These are phyloP conservation scores for Mortierella sp. DNA, from an alignment of 371 early-diverging fungal genomes.

Conservation along the genomic window DNA sequence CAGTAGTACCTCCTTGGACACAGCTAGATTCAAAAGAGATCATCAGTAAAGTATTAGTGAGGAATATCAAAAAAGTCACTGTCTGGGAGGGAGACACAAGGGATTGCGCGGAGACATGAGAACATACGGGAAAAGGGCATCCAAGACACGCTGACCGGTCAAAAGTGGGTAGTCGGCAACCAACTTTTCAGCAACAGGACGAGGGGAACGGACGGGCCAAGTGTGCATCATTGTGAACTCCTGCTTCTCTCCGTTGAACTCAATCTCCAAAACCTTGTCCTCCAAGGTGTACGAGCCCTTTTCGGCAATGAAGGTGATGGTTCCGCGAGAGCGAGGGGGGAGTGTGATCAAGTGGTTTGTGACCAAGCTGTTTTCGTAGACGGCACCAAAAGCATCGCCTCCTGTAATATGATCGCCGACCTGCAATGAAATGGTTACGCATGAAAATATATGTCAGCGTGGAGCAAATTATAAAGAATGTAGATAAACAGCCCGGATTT, in stretches of 20 bases:
- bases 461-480: too few relatives aligned
- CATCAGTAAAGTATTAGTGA: background rate
- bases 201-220: conserved; percentile 99
- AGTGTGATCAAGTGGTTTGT: conserved; percentile 95
- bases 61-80: too few relatives aligned
- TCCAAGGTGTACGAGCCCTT: conserved; percentile 96
- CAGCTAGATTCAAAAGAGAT: conserved; percentile 63
- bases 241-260: conserved; percentile 92
- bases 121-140: conserved; percentile 97
- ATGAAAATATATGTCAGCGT: too few relatives aligned
- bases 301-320: conserved; percentile 96
- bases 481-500: background rate
- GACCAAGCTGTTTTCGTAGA: conserved; percentile 98
- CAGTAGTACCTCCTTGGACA: conserved; percentile 99
- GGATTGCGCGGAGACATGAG: background rate
- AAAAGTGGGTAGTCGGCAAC: conserved; percentile 97
- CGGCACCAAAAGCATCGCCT: conserved; percentile 98
- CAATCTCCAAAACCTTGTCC: conserved; percentile 95
- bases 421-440: conserved; percentile 45
- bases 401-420: conserved; percentile 98
- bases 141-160: conserved; percentile 99
- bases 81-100: too few relatives aligned
- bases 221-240: conserved; percentile 97
- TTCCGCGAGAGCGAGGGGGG: conserved; percentile 96
- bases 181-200: conserved; percentile 98